Evolutionary conservation across 164 flowering plant species (phyloP), one percentile per base, ranked within the genome.

Genomic region (Platanus orientalis): DNA sequence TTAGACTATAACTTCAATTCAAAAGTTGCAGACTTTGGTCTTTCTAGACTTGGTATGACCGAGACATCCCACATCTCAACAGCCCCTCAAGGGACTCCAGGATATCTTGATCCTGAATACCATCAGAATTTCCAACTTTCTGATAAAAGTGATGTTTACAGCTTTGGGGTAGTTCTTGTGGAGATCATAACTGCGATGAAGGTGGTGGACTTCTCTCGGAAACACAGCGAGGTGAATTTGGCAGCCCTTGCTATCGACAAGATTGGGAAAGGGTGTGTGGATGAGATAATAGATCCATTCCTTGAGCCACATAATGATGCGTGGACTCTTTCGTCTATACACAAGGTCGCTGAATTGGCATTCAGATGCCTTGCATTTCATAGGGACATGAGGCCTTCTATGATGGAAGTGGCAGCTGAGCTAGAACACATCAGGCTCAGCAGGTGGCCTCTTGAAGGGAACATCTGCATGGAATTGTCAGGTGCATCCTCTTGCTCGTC

Each of bases 1-100:
- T 60, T 93, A 40, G 97, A 88, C 62, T 58, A 69, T 69, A 68
- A 74, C 34, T 85, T 74, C 79, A 81, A 71, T 11, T 80, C 97
- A 7, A 93, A 90, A 69, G 90, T 93, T 5, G 96, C 98, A 2
- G 98, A 93, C 78, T 93, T 93, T 52, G 98, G 98, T 4, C 85
- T 93, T 6, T 93, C 97, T 0, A 80, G 97, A 32, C 63, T 88
- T 5, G 97, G 96, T 2, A 59, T 65, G 69, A 56, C 69, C 0
- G 96, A 85, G 54, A 34, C 61, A 2, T 93, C 98, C 16, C 92
- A 93, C 54, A 83, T 93, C 25, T 93, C 97, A 9, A 93, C 98
- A 0, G 87, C 91, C 19, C 98, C 98, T 0, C 98, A 90, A 65
- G 98, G 97, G 1, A 93, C 98, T 17, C 98, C 98, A 0, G 98